Evolutionary conservation across 192 early-diverging fungal genomes (phyloP).

Genomic region (Coemansia sp.): DNA sequence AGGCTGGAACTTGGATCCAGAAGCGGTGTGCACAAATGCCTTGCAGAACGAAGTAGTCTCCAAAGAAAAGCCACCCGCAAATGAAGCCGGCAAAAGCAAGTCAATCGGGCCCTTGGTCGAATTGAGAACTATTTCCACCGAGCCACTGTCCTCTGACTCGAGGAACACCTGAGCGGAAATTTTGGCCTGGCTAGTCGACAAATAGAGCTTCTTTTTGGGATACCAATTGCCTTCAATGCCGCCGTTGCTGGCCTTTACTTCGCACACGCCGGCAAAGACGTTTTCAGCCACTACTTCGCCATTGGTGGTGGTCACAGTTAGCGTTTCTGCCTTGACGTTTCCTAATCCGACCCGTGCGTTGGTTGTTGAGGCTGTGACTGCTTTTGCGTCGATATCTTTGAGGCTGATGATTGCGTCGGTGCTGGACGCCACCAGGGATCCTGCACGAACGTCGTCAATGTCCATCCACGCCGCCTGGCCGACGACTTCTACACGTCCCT

Average conservation of each 20-base stretch:
- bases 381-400: conserved; percentile 33
- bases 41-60: conserved; percentile 37
- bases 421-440: conserved; percentile 18
- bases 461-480: conserved; percentile 51
- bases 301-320: conserved; percentile 27
- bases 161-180: conserved; percentile 31
- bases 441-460: conserved; percentile 42
- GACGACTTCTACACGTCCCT: conserved; percentile 19
- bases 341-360: conserved; percentile 47
- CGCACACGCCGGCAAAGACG: conserved; percentile 19
- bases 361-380: conserved; percentile 30
- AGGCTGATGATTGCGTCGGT: conserved; percentile 51
- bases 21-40: conserved; percentile 33
- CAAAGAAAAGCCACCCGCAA: conserved; percentile 37
- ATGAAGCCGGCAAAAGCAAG: conserved; percentile 40
- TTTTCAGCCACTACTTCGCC: conserved; percentile 34
- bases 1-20: conserved; percentile 9
- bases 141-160: conserved; percentile 1
- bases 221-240: conserved; percentile 46
- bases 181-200: conserved; percentile 34
- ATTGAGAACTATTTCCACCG: conserved; percentile 27
- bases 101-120: conserved; percentile 35
- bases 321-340: conserved; percentile 36
- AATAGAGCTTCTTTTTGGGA: conserved; percentile 39
- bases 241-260: conserved; percentile 28